Evolutionary conservation across 208 protist species (phyloP), one percentile per base, ranked within the genome.

Genomic region (Histomonas meleagridis): DNA sequence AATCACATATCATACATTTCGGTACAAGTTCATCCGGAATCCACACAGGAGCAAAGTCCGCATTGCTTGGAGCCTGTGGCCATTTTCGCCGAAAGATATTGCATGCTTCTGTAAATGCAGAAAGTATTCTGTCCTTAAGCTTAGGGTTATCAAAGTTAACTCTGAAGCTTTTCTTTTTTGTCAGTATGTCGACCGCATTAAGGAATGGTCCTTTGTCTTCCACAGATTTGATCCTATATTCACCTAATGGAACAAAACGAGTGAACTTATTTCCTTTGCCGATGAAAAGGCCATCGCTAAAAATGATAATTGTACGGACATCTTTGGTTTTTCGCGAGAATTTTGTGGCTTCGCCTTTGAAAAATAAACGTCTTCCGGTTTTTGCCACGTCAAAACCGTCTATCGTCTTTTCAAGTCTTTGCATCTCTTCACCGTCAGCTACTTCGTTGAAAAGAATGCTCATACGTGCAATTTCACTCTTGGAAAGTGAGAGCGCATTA

Each of bases 141-240:
- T 48, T n/a, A 10, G 43, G 21, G 1, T 3, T 46, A 12, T 81
- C 35, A 4, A 81, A 32, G 43, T 81, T 81, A 0, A 26, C 70
- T 81, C 70, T 81, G 70, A 81, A 81, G 43, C 70, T 81, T 43
- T 81, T 81, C 7, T 51, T 43, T 32, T 28, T 81, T 81, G 35
- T 48, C 51, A 81, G n/a, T 1, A 81, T 51, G 51, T 81, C 70
- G n/a, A 48, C 10, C 23, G 70, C 26, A 81, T 81, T 81, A 18
- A 32, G 23, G n/a, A 81, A 81, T 32, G 51, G 12, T 21, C 35
- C 35, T 38, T 51, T 32, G 51, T 81, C 70, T 28, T 32, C n/a
- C 48, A 51, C 35, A 81, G 48, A 35, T 51, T 12, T 18, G 51
- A 81, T 81, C 9, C 1, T 12, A 43, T 46, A 81, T 51, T 81